These are phyloP conservation scores for Zoysia matrella DNA, from an alignment of 202 grass and related monocot species.

Conservation along the genomic window DNA sequence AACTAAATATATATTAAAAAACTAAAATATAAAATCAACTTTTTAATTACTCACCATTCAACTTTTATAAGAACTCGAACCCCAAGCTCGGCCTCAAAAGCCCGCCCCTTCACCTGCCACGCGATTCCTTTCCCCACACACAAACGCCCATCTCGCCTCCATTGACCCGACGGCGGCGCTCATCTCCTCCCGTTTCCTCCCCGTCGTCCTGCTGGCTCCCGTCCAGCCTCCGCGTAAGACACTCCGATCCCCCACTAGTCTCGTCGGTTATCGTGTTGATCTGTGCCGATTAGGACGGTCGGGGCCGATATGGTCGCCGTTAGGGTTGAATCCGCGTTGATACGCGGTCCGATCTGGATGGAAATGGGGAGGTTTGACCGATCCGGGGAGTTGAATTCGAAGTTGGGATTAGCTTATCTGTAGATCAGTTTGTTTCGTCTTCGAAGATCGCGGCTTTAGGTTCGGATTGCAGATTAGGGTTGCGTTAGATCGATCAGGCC, in stretches of 20 bases:
- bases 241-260: neutral
- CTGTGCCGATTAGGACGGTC: neutral
- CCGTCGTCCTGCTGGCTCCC: too few relatives aligned
- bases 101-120: too few relatives aligned
- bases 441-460: neutral
- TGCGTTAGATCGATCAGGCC: neutral
- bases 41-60: too few relatives aligned
- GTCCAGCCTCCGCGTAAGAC: slow-evolving; percentile 35
- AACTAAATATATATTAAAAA: too few relatives aligned
- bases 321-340: slow-evolving; percentile 2
- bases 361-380: neutral
- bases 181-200: too few relatives aligned
- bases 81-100: too few relatives aligned
- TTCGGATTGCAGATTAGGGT: neutral
- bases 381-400: neutral
- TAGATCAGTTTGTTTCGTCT: neutral
- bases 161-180: too few relatives aligned
- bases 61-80: too few relatives aligned
- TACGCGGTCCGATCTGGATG: neutral
- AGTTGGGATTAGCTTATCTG: neutral
- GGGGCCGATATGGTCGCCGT: neutral
- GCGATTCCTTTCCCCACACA: too few relatives aligned
- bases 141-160: too few relatives aligned
- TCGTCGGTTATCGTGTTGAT: neutral
- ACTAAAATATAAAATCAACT: too few relatives aligned